These are phyloP conservation scores for Auricularia auricula-judae DNA, from an alignment of 768 basidiomycete species.

Conservation along the genomic window DNA sequence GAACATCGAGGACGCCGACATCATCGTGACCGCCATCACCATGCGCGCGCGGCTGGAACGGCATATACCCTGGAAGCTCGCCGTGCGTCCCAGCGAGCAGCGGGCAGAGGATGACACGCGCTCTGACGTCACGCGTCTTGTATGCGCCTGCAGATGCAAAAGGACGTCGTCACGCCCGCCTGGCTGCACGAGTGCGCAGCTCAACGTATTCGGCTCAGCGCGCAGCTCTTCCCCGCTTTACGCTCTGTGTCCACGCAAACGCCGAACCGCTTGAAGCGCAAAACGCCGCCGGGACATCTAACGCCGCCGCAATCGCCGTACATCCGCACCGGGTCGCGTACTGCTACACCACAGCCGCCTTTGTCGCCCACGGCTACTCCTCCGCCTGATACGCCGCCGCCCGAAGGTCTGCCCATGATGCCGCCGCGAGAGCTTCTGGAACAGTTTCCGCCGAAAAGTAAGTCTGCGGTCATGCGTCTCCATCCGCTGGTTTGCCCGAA, in stretches of 20 bases:
- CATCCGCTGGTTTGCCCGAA: conserved; percentile 63
- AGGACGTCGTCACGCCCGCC: conserved; percentile 55
- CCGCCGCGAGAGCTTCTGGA: conserved; percentile 15
- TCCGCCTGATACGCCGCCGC: neutral
- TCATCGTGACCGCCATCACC: conserved; percentile 53
- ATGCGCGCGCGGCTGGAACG: conserved; percentile 63
- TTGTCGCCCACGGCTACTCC: neutral
- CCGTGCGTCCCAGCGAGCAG: conserved; percentile 20
- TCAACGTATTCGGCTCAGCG: neutral
- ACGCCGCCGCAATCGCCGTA: neutral
- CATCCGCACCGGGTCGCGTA: neutral
- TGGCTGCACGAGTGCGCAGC: conserved; percentile 52
- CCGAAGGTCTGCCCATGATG: neutral
- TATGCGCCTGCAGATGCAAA: neutral
- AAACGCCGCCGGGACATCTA: neutral
- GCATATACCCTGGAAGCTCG: conserved; percentile 52
- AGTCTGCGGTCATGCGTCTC: conserved; percentile 49
- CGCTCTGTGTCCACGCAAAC: conserved; percentile 28
- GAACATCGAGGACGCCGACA: conserved; percentile 41
- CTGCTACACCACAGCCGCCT: neutral
- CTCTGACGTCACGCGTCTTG: neutral
- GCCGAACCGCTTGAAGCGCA: conserved; percentile 5
- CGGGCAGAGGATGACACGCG: conserved; percentile 26
- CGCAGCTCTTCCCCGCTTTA: neutral
- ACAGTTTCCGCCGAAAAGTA: conserved; percentile 18